A percentile compares a stretch with the other conserved stretches of the same genome.
phyloP scores from a whole-genome alignment of 257 asterid species.

The Echium plantagineum region DNA sequence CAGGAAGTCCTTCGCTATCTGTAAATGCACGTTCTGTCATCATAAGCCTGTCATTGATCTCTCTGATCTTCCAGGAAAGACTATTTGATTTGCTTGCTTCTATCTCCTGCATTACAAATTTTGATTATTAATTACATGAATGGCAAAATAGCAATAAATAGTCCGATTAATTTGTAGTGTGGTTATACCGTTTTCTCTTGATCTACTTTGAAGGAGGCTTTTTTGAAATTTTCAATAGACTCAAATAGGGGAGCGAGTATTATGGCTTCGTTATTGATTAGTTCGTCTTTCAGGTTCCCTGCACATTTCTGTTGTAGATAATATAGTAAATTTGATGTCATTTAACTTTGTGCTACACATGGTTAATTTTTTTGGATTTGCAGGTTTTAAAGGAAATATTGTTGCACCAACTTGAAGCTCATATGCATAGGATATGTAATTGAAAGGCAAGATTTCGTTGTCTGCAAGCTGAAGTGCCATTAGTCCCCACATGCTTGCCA shows the following conservation, averaged over 20 bases:
- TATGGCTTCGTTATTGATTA: constrained; percentile 25
- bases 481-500: constrained; percentile 72
- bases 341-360: not conserved
- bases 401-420: constrained; percentile 59
- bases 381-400: constrained; percentile 1
- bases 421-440: constrained; percentile 51
- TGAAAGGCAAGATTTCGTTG: constrained; percentile 55
- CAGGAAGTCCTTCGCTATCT: constrained; percentile 57
- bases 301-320: constrained; percentile 45
- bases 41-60: constrained; percentile 64
- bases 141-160: not conserved
- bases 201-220: constrained; percentile 42
- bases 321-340: constrained; percentile 8
- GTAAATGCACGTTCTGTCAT: constrained; percentile 83
- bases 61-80: constrained; percentile 33
- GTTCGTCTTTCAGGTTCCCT: constrained; percentile 38
- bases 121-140: constrained; percentile 1
- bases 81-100: constrained; percentile 30
- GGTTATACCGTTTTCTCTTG: constrained; percentile 44
- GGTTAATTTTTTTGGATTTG: not conserved
- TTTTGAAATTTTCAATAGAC: constrained; percentile 47
- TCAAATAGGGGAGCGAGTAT: constrained; percentile 48
- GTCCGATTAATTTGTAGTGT: not conserved
- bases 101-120: constrained; percentile 21
- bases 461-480: constrained; percentile 80